Base-by-base conservation (phyloP, 2,329 filamentous ascomycete species). In the Aspergillus niger region DNA sequence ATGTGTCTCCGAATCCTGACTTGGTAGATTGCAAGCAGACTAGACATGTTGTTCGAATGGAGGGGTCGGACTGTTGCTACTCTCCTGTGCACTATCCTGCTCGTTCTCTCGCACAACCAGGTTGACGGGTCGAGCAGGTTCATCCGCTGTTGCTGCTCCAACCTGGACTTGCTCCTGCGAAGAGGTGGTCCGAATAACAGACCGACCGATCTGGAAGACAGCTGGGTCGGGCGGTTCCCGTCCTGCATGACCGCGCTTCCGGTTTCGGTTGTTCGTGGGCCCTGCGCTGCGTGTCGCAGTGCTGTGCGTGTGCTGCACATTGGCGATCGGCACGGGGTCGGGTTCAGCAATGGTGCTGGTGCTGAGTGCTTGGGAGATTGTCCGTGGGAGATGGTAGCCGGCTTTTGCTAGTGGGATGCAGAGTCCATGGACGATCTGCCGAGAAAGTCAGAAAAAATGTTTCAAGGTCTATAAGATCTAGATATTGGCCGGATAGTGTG, bases 371-470 rank as follows among this genome's bases (percentile, higher is more conserved):
- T 67, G 74, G 50, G 80, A 81, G 51, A 81, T 73, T 7, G 78
- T 80, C 52, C 78, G 74, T 0, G 79, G 79, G n/a, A 81, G 70
- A 58, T 80, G 70, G 55, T 80, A 81, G 15, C 79, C 79, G 1
- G 79, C 73, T 68, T 81, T 81, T 24, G 77, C 80, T 3, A 95
- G 74, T 0, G 92, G 92, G 13, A 96, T 91, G 53, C 88, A 92
- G 1, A 97, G 80, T 6, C 92, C 91, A 67, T 96, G 92, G 3
- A 95, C 88, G 43, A 93, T 79, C 88, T 88, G 38, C 28, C 3
- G 10, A 11, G 5, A n/a, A 24, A 2, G 28, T 62, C 28, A 56
- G 52, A 38, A 30, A 57, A 26, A 3, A 26, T 26, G 5, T 20
- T 6, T 48, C 38, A 10, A 15, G 44, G 61, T 28, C 62, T 56